Evolutionary conservation across 2,329 filamentous ascomycete genomes (phyloP), one percentile per base, ranked within the genome.

Genomic region (Phaeosphaeriaceae sp.): DNA sequence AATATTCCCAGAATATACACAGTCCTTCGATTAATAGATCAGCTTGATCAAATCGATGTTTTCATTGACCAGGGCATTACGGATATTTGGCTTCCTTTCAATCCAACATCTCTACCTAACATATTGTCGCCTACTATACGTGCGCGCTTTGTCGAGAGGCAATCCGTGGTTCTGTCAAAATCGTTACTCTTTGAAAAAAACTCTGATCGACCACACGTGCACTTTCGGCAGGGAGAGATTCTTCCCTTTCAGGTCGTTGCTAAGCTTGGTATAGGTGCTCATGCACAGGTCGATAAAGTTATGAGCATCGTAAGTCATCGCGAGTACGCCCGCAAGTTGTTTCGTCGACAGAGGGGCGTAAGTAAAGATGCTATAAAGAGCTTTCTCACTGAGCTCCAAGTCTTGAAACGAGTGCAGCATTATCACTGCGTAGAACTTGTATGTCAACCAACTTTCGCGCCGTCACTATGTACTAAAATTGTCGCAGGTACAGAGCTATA

Each of bases 401-500:
- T 48, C 1, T 17, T 52, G 32, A 52, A 52, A 40, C 33, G 41
- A 15, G 41, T 52, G 30, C 50, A 48, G 30, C 50, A 52, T 30
- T 29, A 42, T 28, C 50, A 52, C 16, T 48, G 45, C 17, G 18
- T 52, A 16, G 50, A 48, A 23, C 35, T 47, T 13, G 36, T 47
- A 11, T 8, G 44, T 38, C 20, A 11, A 29, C 12, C 7, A 9
- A 11, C 5, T 5, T 4, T 36, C 15, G 13, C n/a, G n/a, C n/a
- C n/a, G n/a, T n/a, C n/a, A n/a, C n/a, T n/a, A n/a, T n/a, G n/a
- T n/a, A n/a, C n/a, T n/a, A n/a, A n/a, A n/a, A n/a, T n/a, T n/a
- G n/a, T n/a, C n/a, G n/a, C n/a, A 45, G 42, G 33, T 38, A 9
- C 33, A 45, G 15, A 68, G 63, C 37, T 72, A 69, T 42, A 71